Evolutionary conservation across 768 basidiomycete genomes (phyloP), one percentile per base, ranked within the genome.

Genomic region (Ramaria sp.): DNA sequence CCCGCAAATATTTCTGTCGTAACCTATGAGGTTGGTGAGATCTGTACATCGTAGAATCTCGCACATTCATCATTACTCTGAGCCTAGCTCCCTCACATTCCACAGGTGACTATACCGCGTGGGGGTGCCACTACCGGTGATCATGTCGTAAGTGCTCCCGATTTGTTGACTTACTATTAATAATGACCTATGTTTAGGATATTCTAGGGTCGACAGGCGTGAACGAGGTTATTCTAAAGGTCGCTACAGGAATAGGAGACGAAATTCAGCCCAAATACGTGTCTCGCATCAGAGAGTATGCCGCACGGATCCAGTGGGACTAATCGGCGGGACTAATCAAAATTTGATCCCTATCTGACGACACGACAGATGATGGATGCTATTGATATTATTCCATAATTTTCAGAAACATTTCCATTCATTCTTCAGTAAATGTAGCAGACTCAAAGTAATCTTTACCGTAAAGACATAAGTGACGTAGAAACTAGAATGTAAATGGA

Each of bases 71-170:
- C 7, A 9, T 34, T 13, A 13, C 8, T 56, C 42, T 22, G 22
- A 18, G 22, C 16, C 13, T 56, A 90, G 86, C 75, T 91, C 53
- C 83, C 84, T 47, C 94, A 97, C 70, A 75, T 74, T 10, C 94
- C 93, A 7, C 72, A 82, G 45, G 59, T 71, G 52, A 80, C 67
- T 39, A 88, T 79, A 60, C 95, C 79, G 49, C 79, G 95, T 27
- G 95, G 96, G 38, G 96, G 94, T 1, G 88, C 93, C 2, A 88
- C 85, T 57, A 95, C 94, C 1, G 82, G 86, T 45, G 90, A 95
- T 65, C 91, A 96, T 62, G 82, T 97, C 32, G 94, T 55, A 90
- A 66, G 79, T 90, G 52, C 73, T 83, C 3, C 24, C 25, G 10
- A 32, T 13, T 20, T 24, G 8, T 27, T n/a, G 1, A 24, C 20